Base-by-base conservation (phyloP, 1,284 basidiomycete species). In the Puccinia horiana region DNA sequence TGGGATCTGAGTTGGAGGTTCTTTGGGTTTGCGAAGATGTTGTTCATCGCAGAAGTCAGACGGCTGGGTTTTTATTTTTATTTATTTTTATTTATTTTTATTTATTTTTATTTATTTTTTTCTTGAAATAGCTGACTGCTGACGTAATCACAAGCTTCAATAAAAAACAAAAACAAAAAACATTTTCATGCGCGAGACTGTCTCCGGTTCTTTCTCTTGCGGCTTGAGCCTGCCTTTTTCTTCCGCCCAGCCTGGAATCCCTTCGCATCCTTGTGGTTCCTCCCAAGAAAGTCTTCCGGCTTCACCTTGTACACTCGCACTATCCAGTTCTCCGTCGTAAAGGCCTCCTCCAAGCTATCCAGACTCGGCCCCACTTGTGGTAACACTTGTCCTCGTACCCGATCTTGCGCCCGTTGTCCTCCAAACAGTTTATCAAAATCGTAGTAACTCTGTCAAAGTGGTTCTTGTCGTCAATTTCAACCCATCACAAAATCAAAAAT, bases 291-390 rank as follows among this genome's bases (percentile, higher is more conserved):
- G 88, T 99, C 97, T 79, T 97, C 95, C 86, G 94, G 95, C 89
- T 95, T 96, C 78, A 99, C 97, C 86, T 94, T 89, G 87, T 95
- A 99, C 86, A 99, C 98, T 70, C 97, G 92, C 83, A 94, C 95
- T 85, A 98, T 96, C 96, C 95, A 98, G 88, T 98, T 98, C 88
- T 98, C 95, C 12, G 94, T 94, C 1, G 95, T 97, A 89, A 95
- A 98, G 11, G 95, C 95, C 87, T 98, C 95, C 85, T 97, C 94
- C 93, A 97, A 90, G 84, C 92, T 93, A 87, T 98, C 94, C 69
- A 98, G 89, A 69, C 91, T 92, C 72, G 94, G 93, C n/a, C 93
- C 92, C 9, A 88, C 88, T 83, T 89, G 88, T 0, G 95, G 94
- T 82, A 97, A 88, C 14, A 90, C 87, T 87, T 96, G 95, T 76